Evolutionary conservation across 73 alveolate species (phyloP), one percentile per base, ranked within the genome.

Genomic region (Stentor coeruleus): DNA sequence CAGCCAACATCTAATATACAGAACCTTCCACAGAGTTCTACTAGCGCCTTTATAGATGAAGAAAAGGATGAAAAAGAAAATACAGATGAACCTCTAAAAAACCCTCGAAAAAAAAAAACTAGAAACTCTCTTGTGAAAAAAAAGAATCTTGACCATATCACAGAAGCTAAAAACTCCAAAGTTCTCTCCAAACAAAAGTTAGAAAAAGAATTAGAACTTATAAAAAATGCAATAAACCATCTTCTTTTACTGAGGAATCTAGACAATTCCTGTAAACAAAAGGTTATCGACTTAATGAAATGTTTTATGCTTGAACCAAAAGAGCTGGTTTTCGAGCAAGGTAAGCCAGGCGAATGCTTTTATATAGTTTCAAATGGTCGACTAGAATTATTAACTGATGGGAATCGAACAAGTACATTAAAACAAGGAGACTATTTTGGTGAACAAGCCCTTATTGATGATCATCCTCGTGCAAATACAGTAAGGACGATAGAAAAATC

Each of bases 331-430:
- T 49, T 11, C 20, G 66, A 49, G 20, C 28, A 49, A 49, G 66
- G 66, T 11, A 49, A 49, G 28, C 66, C 66, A 20, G 66, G 28
- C 20, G 6, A 6, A 49, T 11, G 20, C 20, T 11, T 49, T 6
- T 49, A 11, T 20, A 49, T 49, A 11, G 66, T 49, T 49, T 20
- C 6, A 88, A 83, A 84, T 39, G 97, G 97, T 3, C 76, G 81
- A 88, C 85, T 92, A 30, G 83, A 83, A 39, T 84, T 90, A 39
- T 82, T 76, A n/a, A 90, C 84, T 37, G 88, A 91, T 59, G 93
- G 91, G 26, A 74, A 75, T 49, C 77, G 84, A 39, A 81, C 84
- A 20, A 82, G 93, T 83, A 84, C 91, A 57, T 84, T 87, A 89
- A 66, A 74, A 76, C 84, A 74, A 74, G 83, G 81, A 74, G 92